Base-by-base conservation (phyloP, 1,139 yeast species). In the Kodamaea fungicola region DNA sequence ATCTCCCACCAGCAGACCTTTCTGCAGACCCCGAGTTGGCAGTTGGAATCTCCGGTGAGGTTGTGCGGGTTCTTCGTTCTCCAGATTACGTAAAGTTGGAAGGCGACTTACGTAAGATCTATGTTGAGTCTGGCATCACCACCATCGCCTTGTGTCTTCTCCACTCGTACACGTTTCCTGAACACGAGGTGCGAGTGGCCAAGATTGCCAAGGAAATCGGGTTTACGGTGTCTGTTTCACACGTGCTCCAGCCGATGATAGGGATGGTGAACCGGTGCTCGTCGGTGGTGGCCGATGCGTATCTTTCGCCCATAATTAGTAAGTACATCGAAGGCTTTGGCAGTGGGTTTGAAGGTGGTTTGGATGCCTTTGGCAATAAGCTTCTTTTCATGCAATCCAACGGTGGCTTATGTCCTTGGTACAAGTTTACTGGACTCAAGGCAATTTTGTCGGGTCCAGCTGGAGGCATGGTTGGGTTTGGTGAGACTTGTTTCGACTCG, bases 391-490 rank as follows among this genome's bases (percentile, higher is more conserved):
- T 71, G 76, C 75, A 70, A 47, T 64, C 72, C 34, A 71, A 71
- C 46, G 76, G 76, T 34, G 76, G 76, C 0, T 59, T 71, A 39
- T 67, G 74, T 45, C 74, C 73, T 4, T 70, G 75, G 71, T 66
- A 70, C 43, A 64, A 65, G 41, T 71, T 71, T 47, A 67, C 74
- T 2, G 76, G 76, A 1, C 55, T 71, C 34, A 67, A 67, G 43
- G 75, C 76, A 1, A 68, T 71, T 30, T 58, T 71, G 28, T 69
- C 75, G 2, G 76, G 76, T 2, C 76, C 76, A 7, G 76, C 76
- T 25, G 76, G 76, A 30, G 76, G 76, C 22, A 64, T 71, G 64
- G 76, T 71, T n/a, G 76, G 76, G 0, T 67, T 58, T 43, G 76
- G 74, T 1, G 59, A 59, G 35, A 71, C 76, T 4, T 71, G 75